Evolutionary conservation across 257 asterid species (phyloP).

Genomic region (Cinchona pubescens): DNA sequence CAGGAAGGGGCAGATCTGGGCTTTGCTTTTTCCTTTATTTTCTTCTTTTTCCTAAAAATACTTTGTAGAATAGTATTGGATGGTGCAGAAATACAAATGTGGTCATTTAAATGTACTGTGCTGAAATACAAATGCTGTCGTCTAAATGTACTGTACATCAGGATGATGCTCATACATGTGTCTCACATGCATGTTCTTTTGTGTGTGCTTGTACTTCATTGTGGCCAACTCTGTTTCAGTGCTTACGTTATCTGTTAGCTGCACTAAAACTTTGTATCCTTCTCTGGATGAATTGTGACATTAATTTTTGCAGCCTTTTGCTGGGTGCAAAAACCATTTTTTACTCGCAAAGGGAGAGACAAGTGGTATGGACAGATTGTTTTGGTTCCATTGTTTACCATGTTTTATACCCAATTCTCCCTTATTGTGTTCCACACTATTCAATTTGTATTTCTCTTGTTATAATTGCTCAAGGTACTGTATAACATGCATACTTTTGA

Average conservation of each 20-base stretch:
- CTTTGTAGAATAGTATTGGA: not conserved
- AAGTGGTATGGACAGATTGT: not conserved
- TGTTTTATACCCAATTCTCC: not conserved
- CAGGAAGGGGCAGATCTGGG: constrained; percentile 11
- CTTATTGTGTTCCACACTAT: not conserved
- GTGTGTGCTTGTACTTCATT: not conserved
- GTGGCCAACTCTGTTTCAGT: not conserved
- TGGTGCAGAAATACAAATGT: not conserved
- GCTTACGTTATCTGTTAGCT: not conserved
- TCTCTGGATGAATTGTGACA: not conserved
- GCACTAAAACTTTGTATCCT: not conserved
- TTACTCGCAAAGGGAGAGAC: too few species aligned
- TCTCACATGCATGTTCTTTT: not conserved
- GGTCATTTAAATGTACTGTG: not conserved
- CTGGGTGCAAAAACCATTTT: not conserved
- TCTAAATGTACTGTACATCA: not conserved
- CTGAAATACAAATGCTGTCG: not conserved
- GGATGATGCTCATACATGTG: not conserved
- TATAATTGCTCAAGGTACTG: not conserved
- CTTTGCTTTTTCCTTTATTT: not conserved
- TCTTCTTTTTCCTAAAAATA: not conserved
- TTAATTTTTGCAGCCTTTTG: not conserved
- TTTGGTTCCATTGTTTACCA: not conserved
- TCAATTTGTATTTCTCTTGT: not conserved
- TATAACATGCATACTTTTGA: not conserved